phyloP scores from a whole-genome alignment of 306 rosid species.

The Alnus glutinosa region DNA sequence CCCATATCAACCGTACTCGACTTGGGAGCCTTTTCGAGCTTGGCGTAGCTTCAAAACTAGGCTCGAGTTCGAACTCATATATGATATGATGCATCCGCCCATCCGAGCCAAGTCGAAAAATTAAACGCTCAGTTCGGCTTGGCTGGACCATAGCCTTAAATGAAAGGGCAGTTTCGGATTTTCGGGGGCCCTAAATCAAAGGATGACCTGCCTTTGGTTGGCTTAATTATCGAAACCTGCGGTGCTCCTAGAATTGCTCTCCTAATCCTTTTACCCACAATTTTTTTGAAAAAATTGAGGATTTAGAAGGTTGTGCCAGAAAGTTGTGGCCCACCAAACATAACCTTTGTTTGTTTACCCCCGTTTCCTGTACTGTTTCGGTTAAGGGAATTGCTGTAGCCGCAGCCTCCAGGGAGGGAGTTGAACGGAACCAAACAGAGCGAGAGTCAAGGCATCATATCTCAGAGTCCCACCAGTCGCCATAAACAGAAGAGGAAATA shows the following conservation, averaged over 20 bases:
- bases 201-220: neutral
- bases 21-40: too few relatives aligned
- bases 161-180: slow-evolving; percentile 22
- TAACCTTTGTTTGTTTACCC: neutral
- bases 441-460: slow-evolving; percentile 23
- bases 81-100: too few relatives aligned
- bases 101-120: too few relatives aligned
- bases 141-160: too few relatives aligned
- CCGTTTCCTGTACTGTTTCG: slow-evolving; percentile 21
- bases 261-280: slow-evolving; percentile 1
- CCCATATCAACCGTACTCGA: too few relatives aligned
- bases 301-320: slow-evolving; percentile 41
- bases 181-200: neutral
- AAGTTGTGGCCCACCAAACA: slow-evolving; percentile 38
- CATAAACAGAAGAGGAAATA: slow-evolving; percentile 36
- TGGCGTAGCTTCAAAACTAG: too few relatives aligned
- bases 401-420: slow-evolving; percentile 2
- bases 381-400: slow-evolving; percentile 29
- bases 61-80: too few relatives aligned
- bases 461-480: slow-evolving; percentile 41
- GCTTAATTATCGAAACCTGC: slow-evolving; percentile 2
- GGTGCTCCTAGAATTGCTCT: slow-evolving; percentile 22
- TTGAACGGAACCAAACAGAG: neutral
- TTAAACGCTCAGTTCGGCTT: too few relatives aligned
- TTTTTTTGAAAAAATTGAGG: slow-evolving; percentile 3